Evolutionary conservation across 2,329 filamentous ascomycete genomes (phyloP), one percentile per base, ranked within the genome.

Genomic region (Hymenoscyphus scutula): DNA sequence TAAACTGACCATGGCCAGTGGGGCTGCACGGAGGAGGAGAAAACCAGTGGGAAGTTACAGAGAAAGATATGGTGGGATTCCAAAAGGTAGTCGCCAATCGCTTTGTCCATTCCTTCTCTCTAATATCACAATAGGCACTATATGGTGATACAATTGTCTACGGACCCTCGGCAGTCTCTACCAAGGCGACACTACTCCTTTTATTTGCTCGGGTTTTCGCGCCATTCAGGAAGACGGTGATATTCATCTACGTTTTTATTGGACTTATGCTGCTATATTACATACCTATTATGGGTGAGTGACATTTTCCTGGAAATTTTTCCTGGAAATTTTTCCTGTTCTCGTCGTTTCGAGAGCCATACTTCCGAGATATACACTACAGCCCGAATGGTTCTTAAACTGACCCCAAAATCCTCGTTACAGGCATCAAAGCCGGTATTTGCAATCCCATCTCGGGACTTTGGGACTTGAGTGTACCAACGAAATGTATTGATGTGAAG

Each of bases 111-210:
- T 8, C n/a, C 13, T 51, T 25, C 19, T 51, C 45, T 23, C 45
- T 25, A 51, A 51, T 13, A 2, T 51, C n/a, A 4, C 11, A 25
- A 13, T 51, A 51, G 45, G 10, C 19, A 25, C 10, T 51, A 19
- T 72, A 74, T 41, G 71, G 68, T 15, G 68, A 70, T 45, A 68
- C 70, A 17, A 59, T 75, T 29, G 30, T 72, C 7, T 75, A 74
- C 60, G 71, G 69, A 15, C 72, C 73, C 15, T 67, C 72, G 4
- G 68, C 73, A 1, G 75, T 67, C 59, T 69, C 70, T 56, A 72
- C 70, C 23, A 75, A 76, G 62, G 64, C 71, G n/a, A 73, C 75
- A 6, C 67, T 74, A n/a, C 65, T 74, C 38, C 65, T 76, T 8
- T 64, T 76, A 55, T 73, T 74, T 17, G 71, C 72, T 5, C 69